Base-by-base conservation (phyloP, 805 yeast species). In the Starmera caribaea region DNA sequence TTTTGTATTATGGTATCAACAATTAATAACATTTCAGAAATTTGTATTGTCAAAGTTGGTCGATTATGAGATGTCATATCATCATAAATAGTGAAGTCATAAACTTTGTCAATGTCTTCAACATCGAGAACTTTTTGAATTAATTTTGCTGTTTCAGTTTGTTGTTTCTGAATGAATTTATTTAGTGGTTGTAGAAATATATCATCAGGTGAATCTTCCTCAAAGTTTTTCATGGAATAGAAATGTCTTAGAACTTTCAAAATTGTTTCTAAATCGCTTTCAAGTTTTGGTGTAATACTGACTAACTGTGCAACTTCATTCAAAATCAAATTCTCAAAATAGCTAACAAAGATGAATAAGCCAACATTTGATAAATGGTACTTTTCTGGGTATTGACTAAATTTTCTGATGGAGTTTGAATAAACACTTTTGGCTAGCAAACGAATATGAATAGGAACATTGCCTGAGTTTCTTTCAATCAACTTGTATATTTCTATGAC, bases 111-210 rank as follows among this genome's bases (percentile, higher is more conserved):
- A 36, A 81, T 56, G 24, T 73, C 76, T 17, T 70, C 67, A 30
- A 80, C 62, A 41, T 73, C 68, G 31, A 82, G 69, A 17, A 84
- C 53, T 16, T 63, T 58, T 35, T 58, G 60, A 38, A 81, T 59
- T 8, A 75, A 55, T 0, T 58, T 52, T 30, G 72, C 60, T 35
- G 77, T 67, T 11, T 68, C 62, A 8, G 67, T 77, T 7, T 64
- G 60, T 8, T 76, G 69, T 12, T 72, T 62, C 38, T 64, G 67
- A 34, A 87, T 70, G 51, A 75, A 84, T 34, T 82, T 89, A 55
- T 84, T 84, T 53, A 86, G 65, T 1, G 95, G 95, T 53, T 83
- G 88, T 48, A 86, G 59, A 55, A 76, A 86, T 36, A 79, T 74
- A 47, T 82, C 78, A 26, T 69, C 69, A 1, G 26, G 26, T 21